Percentiles rank a stretch among this genome's conserved stretches.
Conservation (phyloP, 2,329 filamentous ascomycete genomes). For the Claviceps sp. region DNA sequence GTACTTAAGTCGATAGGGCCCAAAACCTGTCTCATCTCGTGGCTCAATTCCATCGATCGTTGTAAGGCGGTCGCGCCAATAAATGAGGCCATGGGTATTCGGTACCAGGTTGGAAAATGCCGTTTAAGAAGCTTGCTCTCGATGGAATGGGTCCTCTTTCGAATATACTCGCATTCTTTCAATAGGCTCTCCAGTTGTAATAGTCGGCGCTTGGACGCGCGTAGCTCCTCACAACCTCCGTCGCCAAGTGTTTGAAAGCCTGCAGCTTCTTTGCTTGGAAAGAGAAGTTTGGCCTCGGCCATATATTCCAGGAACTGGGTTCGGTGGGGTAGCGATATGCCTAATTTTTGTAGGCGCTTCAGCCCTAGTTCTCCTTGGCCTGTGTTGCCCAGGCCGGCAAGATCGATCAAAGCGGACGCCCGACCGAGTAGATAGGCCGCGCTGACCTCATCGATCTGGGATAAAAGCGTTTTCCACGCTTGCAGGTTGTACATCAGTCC, state of each 20-base stretch:
- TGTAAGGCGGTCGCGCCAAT: conserved; percentile 12
- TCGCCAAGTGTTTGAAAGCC: neutral
- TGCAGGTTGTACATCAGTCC: conserved; percentile 14
- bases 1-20: conserved; percentile 1
- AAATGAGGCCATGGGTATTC: conserved; percentile 17
- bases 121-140: conserved; percentile 23
- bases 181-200: conserved; percentile 21
- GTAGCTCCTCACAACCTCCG: neutral
- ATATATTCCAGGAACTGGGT: conserved; percentile 13
- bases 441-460: conserved; percentile 9
- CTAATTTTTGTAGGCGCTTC: conserved; percentile 13
- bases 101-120: conserved; percentile 15
- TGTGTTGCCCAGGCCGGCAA: conserved; percentile 17
- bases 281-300: conserved; percentile 7
- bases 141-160: conserved; percentile 17
- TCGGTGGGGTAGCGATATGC: conserved; percentile 12
- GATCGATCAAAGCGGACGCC: conserved; percentile 22
- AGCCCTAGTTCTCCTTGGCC: conserved; percentile 3
- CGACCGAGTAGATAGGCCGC: conserved; percentile 18
- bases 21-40: conserved; percentile 9
- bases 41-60: conserved; percentile 11
- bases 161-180: conserved; percentile 18
- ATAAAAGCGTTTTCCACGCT: conserved; percentile 15
- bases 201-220: conserved; percentile 13
- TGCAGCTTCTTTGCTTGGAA: neutral